phyloP scores from a whole-genome alignment of 1,139 yeast genomes.

The Kodamaea suecica region DNA sequence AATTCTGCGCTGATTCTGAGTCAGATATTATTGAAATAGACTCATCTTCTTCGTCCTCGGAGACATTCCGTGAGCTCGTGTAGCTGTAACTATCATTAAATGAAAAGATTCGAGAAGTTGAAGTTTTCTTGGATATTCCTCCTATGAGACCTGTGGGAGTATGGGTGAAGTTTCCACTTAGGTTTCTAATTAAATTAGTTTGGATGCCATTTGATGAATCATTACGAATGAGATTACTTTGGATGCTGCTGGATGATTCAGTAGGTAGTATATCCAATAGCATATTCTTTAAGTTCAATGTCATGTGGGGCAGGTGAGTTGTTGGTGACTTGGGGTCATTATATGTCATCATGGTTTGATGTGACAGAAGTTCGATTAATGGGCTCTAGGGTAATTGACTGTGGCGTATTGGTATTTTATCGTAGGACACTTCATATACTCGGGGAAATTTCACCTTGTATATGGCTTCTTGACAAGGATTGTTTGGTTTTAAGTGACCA shows the following conservation, averaged over 20 bases:
- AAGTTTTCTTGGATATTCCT: background rate
- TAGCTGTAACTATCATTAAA: conserved; percentile 8
- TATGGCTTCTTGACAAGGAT: too few species aligned
- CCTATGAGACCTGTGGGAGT: too few species aligned
- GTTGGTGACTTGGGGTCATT: background rate
- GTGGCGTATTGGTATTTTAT: too few species aligned
- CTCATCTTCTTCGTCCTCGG: conserved; percentile 10
- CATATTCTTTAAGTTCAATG: background rate
- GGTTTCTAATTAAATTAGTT: conserved; percentile 4
- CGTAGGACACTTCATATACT: too few species aligned
- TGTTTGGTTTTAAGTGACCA: too few species aligned
- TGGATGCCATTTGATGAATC: conserved; percentile 4
- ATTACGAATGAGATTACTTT: conserved; percentile 7
- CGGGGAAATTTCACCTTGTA: too few species aligned
- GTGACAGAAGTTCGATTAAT: too few species aligned
- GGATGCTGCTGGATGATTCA: conserved; percentile 2
- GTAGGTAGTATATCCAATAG: background rate
- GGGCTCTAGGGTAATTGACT: too few species aligned
- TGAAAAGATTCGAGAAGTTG: background rate
- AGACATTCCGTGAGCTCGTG: conserved; percentile 9
- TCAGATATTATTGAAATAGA: conserved; percentile 11
- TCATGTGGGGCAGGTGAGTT: background rate
- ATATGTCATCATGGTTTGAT: background rate
- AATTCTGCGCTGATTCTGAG: conserved; percentile 3
- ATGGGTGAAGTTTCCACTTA: background rate